Evolutionary conservation across 352 stramenopile genomes (phyloP), one percentile per base, ranked within the genome.

Genomic region (Globisporangium spinosum): DNA sequence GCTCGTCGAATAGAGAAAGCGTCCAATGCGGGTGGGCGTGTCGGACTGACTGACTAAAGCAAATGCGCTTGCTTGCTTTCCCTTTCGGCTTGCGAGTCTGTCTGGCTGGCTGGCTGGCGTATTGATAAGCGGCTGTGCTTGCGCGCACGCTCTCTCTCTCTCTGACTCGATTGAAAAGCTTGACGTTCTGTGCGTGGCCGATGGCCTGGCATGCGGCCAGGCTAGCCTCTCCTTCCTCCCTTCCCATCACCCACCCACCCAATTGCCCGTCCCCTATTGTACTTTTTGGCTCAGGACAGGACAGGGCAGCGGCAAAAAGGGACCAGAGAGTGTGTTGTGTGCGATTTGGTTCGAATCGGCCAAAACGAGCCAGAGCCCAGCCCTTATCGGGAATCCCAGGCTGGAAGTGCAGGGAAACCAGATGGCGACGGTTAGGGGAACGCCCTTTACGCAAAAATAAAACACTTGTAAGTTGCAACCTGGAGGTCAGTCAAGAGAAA

Each of bases 141-240:
- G 23, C 23, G 10, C 53, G 7, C 51, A 22, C 53, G 34, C 53
- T 17, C 51, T 58, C 53, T 23, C 53, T 22, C 55, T 43, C 55
- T 43, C 55, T 60, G 55, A 60, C 55, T 60, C 55, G 55, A 60
- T 60, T 51, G 43, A 51, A 51, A 51, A 60, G 27, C 17, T 45
- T 60, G 55, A 60, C 20, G 55, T 60, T 20, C 55, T 12, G 55
- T 38, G 20, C 55, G 54, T 58, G 54, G 54, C 54, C 25, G 13
- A 22, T 35, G 35, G 35, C 38, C 38, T 47, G 38, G 38, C 53
- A 58, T 58, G 53, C 49, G 49, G 49, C 51, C 23, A 57, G 49
- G 49, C 49, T 23, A 34, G 13, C 51, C 25, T 57, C 51, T 20
- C 38, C 38, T 47, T 12, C 38, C 38, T 47, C 38, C 35, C 32